A percentile compares a stretch with the other conserved stretches of the same genome.
phyloP scores from a whole-genome alignment of 306 rosid species.

The Abrus pulchellus region DNA sequence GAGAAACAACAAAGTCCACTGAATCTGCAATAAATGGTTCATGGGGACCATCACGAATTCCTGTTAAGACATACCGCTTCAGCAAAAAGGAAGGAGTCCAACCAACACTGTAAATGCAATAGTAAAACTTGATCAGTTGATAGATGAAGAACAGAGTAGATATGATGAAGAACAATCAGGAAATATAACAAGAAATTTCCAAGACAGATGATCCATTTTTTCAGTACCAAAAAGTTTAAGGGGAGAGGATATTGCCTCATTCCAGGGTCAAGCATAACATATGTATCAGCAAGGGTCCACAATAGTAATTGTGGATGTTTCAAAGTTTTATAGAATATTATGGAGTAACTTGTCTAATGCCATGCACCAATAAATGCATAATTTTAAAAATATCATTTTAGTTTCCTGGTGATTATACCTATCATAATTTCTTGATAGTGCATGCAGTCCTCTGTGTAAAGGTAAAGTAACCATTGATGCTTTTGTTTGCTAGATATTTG shows the following conservation, averaged over 20 bases:
- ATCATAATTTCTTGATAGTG: conserved; percentile 30
- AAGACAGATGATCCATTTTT: conserved; percentile 29
- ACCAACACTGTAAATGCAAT: conserved; percentile 75
- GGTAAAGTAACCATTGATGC: conserved; percentile 30
- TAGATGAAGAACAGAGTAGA: conserved; percentile 38
- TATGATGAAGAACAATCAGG: conserved; percentile 25
- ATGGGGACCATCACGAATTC: conserved; percentile 97
- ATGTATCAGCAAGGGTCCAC: conserved; percentile 15
- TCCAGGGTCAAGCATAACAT: conserved; percentile 27
- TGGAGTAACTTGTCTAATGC: conserved; percentile 26
- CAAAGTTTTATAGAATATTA: neutral
- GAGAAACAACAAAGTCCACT: conserved; percentile 98
- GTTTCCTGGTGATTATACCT: conserved; percentile 39
- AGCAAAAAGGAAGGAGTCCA: conserved; percentile 99
- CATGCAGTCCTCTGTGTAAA: neutral
- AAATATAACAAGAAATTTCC: conserved; percentile 34
- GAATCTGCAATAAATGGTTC: conserved; percentile 99
- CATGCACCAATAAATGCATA: conserved; percentile 15
- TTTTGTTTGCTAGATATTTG: conserved; percentile 32
- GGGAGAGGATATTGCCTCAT: neutral
- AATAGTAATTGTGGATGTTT: conserved; percentile 16
- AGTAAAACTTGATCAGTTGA: conserved; percentile 54
- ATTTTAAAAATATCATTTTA: conserved; percentile 32
- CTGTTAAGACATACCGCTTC: conserved; percentile 94
- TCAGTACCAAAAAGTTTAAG: neutral